A percentile compares a stretch with the other conserved stretches of the same genome.
Conservation (phyloP, 2,329 filamentous ascomycete genomes). For the Pleomassaria siparia region DNA sequence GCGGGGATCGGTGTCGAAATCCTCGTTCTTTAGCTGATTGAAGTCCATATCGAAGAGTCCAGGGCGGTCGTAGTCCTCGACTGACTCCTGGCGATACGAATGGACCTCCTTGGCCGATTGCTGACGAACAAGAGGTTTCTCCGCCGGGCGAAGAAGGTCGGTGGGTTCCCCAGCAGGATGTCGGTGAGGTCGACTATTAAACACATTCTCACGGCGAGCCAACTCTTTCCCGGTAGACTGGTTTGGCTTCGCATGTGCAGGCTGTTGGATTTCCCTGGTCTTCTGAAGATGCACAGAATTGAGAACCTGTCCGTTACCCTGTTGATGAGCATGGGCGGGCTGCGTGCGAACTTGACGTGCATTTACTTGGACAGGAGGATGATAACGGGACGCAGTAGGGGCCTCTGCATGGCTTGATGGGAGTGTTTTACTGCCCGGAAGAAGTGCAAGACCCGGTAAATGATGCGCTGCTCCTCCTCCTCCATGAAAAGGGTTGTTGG, state of each 20-base stretch:
- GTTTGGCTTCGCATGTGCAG: background rate
- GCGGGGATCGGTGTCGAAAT: slow-evolving; percentile 48
- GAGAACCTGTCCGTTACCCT: background rate
- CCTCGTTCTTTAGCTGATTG: slow-evolving; percentile 51
- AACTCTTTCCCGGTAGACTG: background rate
- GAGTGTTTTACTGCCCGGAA: background rate
- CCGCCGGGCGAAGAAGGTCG: background rate
- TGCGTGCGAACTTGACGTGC: background rate
- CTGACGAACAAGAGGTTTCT: background rate
- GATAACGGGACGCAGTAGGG: background rate
- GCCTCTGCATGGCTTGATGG: background rate
- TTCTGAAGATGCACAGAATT: background rate
- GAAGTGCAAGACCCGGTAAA: background rate
- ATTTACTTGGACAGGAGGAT: background rate
- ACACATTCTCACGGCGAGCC: background rate
- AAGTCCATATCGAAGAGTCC: slow-evolving; percentile 51
- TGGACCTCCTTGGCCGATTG: slow-evolving; percentile 10
- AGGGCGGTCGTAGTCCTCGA: slow-evolving; percentile 50
- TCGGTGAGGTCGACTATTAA: background rate
- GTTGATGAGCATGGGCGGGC: background rate
- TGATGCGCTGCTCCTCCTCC: background rate
- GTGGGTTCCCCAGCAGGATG: background rate
- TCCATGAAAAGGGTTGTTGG: background rate
- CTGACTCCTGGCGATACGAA: background rate
- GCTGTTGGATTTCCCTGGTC: background rate